Conservation (phyloP, 345 rosid genomes). For the Fremontodendron californicum region DNA sequence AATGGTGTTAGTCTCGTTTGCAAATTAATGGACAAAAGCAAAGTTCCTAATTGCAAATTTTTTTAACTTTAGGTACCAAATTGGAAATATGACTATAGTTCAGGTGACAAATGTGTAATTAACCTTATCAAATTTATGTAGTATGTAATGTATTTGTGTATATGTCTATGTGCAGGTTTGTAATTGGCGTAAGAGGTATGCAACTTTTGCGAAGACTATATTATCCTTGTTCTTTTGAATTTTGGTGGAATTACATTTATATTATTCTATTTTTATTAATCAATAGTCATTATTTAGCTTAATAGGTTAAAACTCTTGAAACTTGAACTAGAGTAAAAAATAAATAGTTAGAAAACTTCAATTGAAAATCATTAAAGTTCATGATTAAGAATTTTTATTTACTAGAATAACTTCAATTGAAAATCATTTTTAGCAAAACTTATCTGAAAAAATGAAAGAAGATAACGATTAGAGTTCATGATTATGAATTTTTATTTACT, state of each 20-base stretch:
- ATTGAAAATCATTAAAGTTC: too few species aligned
- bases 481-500: not conserved
- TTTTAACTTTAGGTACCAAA: not conserved
- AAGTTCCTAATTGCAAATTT: not conserved
- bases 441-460: not conserved
- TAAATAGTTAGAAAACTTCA: not conserved
- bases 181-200: not conserved
- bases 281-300: too few species aligned
- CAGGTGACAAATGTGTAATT: not conserved
- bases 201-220: too few species aligned
- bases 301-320: not conserved
- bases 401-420: too few species aligned
- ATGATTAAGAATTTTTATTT: too few species aligned
- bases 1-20: too few species aligned
- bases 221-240: too few species aligned
- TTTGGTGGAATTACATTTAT: too few species aligned
- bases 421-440: not conserved
- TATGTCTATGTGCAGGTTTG: not conserved
- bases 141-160: not conserved
- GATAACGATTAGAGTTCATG: not conserved
- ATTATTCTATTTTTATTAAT: too few species aligned
- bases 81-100: too few species aligned
- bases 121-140: not conserved
- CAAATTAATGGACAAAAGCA: not conserved
- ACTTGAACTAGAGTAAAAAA: not conserved